These are phyloP conservation scores for Cyberlindnera mississippiensis DNA, from an alignment of 805 yeast species.

Conservation along the genomic window DNA sequence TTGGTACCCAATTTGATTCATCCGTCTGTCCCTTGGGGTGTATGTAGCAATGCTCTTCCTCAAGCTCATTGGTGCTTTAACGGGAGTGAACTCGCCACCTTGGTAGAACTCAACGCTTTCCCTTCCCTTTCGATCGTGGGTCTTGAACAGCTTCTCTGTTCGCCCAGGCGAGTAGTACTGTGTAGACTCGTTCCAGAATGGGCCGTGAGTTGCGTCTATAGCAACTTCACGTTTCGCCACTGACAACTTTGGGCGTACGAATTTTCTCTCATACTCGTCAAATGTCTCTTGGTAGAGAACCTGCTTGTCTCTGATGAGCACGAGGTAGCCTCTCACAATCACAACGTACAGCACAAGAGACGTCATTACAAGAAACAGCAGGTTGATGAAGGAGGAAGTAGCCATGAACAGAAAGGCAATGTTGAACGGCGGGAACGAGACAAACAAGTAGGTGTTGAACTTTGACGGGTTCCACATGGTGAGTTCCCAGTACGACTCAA, in stretches of 20 bases:
- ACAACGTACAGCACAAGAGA: constrained; percentile 37
- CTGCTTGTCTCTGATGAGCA: constrained; percentile 53
- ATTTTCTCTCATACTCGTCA: constrained; percentile 60
- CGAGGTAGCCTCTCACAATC: constrained; percentile 41
- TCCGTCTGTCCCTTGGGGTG: constrained; percentile 17
- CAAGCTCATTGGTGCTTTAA: constrained; percentile 13
- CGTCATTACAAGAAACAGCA: constrained; percentile 34
- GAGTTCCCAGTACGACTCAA: constrained; percentile 47
- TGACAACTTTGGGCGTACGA: constrained; percentile 53
- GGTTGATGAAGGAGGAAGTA: constrained; percentile 35
- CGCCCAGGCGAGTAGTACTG: constrained; percentile 31
- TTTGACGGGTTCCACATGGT: constrained; percentile 65
- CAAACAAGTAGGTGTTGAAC: constrained; percentile 47
- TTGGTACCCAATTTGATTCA: constrained; percentile 7
- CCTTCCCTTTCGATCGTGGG: constrained; percentile 40
- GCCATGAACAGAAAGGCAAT: constrained; percentile 38
- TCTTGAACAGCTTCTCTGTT: constrained; percentile 41
- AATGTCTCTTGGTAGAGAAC: constrained; percentile 56
- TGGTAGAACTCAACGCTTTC: constrained; percentile 30
- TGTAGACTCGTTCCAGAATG: constrained; percentile 23
- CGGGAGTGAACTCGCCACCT: constrained; percentile 31
- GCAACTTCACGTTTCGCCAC: constrained; percentile 53
- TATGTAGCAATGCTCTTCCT: constrained; percentile 12
- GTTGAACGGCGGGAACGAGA: constrained; percentile 58
- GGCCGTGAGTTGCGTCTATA: constrained; percentile 50